phyloP scores from a whole-genome alignment of 805 yeast genomes.

The Candida anglica region DNA sequence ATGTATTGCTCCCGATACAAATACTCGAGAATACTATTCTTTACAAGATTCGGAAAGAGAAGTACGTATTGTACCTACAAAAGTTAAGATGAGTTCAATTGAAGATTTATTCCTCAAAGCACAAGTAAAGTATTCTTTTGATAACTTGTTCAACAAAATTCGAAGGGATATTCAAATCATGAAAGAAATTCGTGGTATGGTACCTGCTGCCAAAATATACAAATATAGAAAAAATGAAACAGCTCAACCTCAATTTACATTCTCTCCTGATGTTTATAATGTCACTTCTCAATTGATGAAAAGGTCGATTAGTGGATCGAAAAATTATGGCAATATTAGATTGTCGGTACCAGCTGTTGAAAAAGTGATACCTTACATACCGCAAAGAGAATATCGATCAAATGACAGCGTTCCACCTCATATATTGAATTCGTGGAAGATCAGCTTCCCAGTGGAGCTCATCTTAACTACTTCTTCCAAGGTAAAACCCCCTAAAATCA shows the following conservation, averaged over 20 bases:
- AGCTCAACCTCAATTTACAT: neutral
- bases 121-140: conserved; percentile 1
- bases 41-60: neutral
- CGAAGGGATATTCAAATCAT: neutral
- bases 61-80: conserved; percentile 1
- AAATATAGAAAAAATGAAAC: neutral
- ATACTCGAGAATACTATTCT: neutral
- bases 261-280: neutral
- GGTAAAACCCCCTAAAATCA: conserved; percentile 18
- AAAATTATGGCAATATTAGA: neutral
- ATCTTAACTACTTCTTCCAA: conserved; percentile 1
- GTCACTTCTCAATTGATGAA: neutral
- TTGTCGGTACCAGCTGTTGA: conserved; percentile 11
- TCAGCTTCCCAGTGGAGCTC: conserved; percentile 23
- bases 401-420: neutral
- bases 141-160: neutral
- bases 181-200: conserved; percentile 2
- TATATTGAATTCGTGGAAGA: conserved; percentile 15
- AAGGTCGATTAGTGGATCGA: neutral
- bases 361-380: conserved; percentile 14
- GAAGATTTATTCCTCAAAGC: conserved; percentile 1
- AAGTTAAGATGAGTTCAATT: neutral
- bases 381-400: conserved; percentile 16
- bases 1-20: conserved; percentile 1
- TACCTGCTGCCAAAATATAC: neutral